Conservation (phyloP, 2,329 filamentous ascomycete species). For the Arthrobotrys iridis region DNA sequence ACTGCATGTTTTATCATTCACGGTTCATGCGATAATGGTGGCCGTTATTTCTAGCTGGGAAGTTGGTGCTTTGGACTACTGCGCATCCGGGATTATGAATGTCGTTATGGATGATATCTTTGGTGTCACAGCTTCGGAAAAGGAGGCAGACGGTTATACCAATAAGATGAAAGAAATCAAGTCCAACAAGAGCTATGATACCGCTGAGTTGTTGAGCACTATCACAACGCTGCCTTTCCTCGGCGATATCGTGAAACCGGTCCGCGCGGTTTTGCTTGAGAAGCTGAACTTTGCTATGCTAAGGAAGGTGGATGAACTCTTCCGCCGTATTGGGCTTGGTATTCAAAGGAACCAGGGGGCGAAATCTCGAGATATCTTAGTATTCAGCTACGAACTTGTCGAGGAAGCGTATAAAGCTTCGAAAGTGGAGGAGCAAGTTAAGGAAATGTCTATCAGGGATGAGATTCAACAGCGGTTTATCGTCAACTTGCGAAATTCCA, state of each 20-base stretch:
- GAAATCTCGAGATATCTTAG: constrained; percentile 80
- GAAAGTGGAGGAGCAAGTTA: constrained; percentile 62
- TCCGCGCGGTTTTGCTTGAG: constrained; percentile 81
- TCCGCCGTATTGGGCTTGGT: constrained; percentile 83
- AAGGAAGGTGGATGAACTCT: constrained; percentile 87
- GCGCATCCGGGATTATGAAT: constrained; percentile 77
- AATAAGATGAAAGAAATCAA: constrained; percentile 98
- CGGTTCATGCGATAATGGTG: constrained; percentile 89
- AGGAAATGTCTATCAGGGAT: constrained; percentile 68
- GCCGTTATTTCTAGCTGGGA: constrained; percentile 76
- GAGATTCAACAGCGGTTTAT: constrained; percentile 77
- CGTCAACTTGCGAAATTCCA: constrained; percentile 78
- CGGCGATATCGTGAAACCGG: constrained; percentile 77
- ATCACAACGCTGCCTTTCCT: constrained; percentile 80
- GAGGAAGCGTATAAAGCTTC: constrained; percentile 80
- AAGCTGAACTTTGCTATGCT: constrained; percentile 84
- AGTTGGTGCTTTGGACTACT: constrained; percentile 89
- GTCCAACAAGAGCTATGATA: constrained; percentile 97
- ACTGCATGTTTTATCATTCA: constrained; percentile 92
- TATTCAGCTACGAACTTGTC: constrained; percentile 95
- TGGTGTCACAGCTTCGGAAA: constrained; percentile 89
- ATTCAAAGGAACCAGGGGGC: constrained; percentile 82
- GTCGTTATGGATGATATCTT: constrained; percentile 99
- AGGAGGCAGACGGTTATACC: constrained; percentile 94
- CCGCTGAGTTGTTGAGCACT: constrained; percentile 90